Conservation (phyloP, 306 rosid species). For the Erythrophleum fordii region DNA sequence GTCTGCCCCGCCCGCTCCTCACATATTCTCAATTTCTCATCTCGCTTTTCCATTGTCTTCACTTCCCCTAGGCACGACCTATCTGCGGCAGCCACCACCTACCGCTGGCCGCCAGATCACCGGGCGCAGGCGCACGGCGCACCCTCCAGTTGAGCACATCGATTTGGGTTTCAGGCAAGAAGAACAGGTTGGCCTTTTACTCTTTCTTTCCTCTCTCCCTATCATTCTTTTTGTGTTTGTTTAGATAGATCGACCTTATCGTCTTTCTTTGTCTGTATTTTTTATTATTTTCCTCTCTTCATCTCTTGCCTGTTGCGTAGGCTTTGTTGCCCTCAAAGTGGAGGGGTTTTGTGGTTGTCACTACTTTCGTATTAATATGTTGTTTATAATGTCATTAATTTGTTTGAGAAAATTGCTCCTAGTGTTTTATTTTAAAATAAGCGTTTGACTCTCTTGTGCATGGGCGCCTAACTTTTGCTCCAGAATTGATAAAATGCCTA, state of each 20-base stretch:
- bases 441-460: neutral
- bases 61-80: no score
- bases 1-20: no score
- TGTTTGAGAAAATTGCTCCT: neutral
- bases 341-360: neutral
- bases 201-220: neutral
- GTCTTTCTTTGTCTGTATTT: neutral
- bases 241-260: neutral
- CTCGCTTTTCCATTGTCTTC: neutral
- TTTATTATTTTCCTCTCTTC: neutral
- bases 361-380: neutral
- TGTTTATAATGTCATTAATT: neutral
- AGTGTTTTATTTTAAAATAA: neutral
- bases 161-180: neutral
- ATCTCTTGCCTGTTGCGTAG: neutral
- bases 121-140: neutral
- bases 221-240: neutral
- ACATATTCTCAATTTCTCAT: neutral
- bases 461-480: neutral
- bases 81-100: neutral
- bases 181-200: neutral
- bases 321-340: neutral
- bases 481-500: no score
- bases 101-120: neutral
- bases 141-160: neutral